Conservation (phyloP, 176 grass and related monocot species). For the Cenchrus purpureus region DNA sequence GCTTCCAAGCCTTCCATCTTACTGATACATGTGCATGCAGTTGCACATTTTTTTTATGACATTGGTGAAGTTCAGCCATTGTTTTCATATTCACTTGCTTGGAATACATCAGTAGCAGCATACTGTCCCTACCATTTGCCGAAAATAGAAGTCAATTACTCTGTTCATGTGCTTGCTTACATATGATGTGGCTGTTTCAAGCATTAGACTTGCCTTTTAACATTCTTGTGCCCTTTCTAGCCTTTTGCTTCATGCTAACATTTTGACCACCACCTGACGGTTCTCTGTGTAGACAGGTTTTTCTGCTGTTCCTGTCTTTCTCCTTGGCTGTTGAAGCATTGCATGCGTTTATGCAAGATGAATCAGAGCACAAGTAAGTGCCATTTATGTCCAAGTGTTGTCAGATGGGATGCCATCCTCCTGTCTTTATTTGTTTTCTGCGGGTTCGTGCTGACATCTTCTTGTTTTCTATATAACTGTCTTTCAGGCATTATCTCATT, state of each 20-base stretch:
- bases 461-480: background rate
- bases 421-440: background rate
- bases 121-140: background rate
- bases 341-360: slow-evolving; percentile 98
- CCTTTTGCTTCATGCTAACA: slow-evolving; percentile 5
- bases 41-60: background rate
- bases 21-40: background rate
- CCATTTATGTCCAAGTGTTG: background rate
- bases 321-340: slow-evolving; percentile 95
- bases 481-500: slow-evolving; percentile 87
- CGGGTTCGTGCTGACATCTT: background rate
- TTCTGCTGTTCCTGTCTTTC: slow-evolving; percentile 95
- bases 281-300: slow-evolving; percentile 94
- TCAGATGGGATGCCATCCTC: slow-evolving; percentile 5
- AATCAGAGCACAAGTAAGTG: slow-evolving; percentile 98
- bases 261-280: slow-evolving; percentile 37
- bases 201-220: background rate
- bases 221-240: background rate
- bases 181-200: background rate
- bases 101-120: background rate
- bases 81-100: slow-evolving; percentile 13
- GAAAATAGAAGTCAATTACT: background rate
- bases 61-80: background rate
- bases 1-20: slow-evolving; percentile 30
- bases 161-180: background rate